Evolutionary conservation across 257 asterid genomes (phyloP), one percentile per base, ranked within the genome.

Genomic region (Forsythia suspensa): DNA sequence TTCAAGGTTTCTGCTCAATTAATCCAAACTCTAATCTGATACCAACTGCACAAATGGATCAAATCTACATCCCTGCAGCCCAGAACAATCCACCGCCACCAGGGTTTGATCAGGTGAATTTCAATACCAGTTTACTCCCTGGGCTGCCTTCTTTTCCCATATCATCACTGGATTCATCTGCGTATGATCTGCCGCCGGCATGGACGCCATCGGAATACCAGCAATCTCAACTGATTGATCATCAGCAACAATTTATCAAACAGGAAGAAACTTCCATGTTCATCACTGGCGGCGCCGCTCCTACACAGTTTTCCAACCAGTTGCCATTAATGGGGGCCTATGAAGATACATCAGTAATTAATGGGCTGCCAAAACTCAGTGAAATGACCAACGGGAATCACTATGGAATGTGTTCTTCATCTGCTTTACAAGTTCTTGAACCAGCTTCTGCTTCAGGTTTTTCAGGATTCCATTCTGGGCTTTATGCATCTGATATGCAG

Each of bases 21-120:
- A 48, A 72, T 55, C n/a, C 82, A 43, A 86, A 66, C 79, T 80
- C 80, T 34, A 59, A 37, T 44, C 46, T 73, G 18, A 72, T 59
- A n/a, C 76, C 68, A 66, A 44, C 8, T 39, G 29, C 71, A 3
- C 81, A 8, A 8, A 15, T 13, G 3, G 48, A 72, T 42, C 77
- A 39, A 9, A 1, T 74, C 2, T 70, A 34, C 65, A 29, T 6
- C 73, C 24, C 67, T 46, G 51, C 15, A 15, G 16, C 57, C 8
- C 68, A 20, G 10, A 13, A 59, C 66, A 55, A 42, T 12, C 72
- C 82, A 36, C 3, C 29, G 34, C n/a, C 13, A 9, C 76, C n/a
- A 37, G 80, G 66, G 5, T 79, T 77, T 39, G 61, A 42, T 75
- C 74, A 36, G 18, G 15, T 29, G 70, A 63, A 63, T 63, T 9